A percentile compares a stretch with the other conserved stretches of the same genome.
phyloP scores from a whole-genome alignment of 2,329 filamentous ascomycete genomes.

The Huntiella savannae region DNA sequence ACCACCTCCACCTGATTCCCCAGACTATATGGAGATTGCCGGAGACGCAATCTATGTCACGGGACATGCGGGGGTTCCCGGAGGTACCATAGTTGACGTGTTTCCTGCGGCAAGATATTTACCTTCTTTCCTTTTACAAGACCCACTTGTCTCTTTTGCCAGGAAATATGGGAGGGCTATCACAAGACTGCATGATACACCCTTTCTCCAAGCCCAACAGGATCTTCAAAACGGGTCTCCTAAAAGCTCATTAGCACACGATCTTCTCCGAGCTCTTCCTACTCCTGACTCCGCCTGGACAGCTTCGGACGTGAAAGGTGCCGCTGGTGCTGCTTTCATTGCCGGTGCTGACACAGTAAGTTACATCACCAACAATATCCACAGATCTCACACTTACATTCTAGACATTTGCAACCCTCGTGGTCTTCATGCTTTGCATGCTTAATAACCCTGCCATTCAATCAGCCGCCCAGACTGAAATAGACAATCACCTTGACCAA shows the following conservation, averaged over 20 bases:
- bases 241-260: slow-evolving; percentile 16
- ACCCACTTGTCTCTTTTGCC: slow-evolving; percentile 14
- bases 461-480: slow-evolving; percentile 24
- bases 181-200: slow-evolving; percentile 18
- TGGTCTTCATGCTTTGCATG: slow-evolving; percentile 25
- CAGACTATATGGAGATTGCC: slow-evolving; percentile 16
- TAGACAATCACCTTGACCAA: slow-evolving; percentile 24
- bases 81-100: slow-evolving; percentile 24
- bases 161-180: slow-evolving; percentile 20
- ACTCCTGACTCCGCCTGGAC: slow-evolving; percentile 12
- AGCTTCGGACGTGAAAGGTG: slow-evolving; percentile 29
- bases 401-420: slow-evolving; percentile 20
- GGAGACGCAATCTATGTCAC: slow-evolving; percentile 18
- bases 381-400: background rate
- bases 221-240: background rate
- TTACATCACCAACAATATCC: background rate
- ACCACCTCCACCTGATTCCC: background rate
- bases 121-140: background rate
- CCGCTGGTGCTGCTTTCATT: slow-evolving; percentile 29
- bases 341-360: slow-evolving; percentile 26
- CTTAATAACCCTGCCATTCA: slow-evolving; percentile 25
- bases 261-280: slow-evolving; percentile 12
- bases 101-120: slow-evolving; percentile 18
- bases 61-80: slow-evolving; percentile 17
- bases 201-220: slow-evolving; percentile 16